Percentiles rank a stretch among this genome's conserved stretches.
Conservation (phyloP, 2,329 filamentous ascomycete genomes). For the Nigrospora sphaerica region DNA sequence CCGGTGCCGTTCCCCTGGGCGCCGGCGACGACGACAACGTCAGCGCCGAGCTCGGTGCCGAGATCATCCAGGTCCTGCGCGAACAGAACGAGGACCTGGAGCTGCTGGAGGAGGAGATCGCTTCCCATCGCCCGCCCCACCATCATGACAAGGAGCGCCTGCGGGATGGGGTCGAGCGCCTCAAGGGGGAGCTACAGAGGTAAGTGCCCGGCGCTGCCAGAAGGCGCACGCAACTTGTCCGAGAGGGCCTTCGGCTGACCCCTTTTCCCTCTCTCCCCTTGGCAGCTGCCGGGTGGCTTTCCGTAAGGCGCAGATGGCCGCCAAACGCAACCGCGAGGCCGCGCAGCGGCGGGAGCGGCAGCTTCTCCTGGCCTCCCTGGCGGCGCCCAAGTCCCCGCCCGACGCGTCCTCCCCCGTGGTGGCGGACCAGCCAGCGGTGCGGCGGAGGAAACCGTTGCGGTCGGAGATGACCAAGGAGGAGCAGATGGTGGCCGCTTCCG, state of each 20-base stretch:
- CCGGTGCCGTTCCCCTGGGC: constrained; percentile 47
- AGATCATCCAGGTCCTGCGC: constrained; percentile 73
- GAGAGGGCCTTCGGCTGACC: neutral
- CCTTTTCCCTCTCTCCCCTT: constrained; percentile 6
- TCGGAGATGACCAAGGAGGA: constrained; percentile 47
- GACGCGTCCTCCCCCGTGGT: constrained; percentile 25
- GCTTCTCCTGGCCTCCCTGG: constrained; percentile 54
- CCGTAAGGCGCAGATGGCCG: constrained; percentile 72
- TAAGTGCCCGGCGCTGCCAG: constrained; percentile 26
- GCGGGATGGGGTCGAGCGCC: constrained; percentile 56
- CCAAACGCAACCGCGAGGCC: constrained; percentile 65
- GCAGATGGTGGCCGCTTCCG: constrained; percentile 65
- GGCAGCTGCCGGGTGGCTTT: constrained; percentile 57
- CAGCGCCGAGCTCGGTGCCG: constrained; percentile 66
- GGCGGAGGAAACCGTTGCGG: constrained; percentile 26
- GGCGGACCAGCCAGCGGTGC: constrained; percentile 11
- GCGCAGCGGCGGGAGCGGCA: constrained; percentile 73
- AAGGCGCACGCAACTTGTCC: too few relatives aligned
- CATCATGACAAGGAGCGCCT: constrained; percentile 60
- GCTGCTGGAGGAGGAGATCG: constrained; percentile 68
- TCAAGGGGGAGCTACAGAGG: constrained; percentile 66
- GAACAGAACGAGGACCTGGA: constrained; percentile 81
- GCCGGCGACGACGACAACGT: constrained; percentile 42
- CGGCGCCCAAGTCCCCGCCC: constrained; percentile 22
- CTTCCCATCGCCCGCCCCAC: constrained; percentile 52